Conservation (phyloP, 1,284 basidiomycete species). For the Ustilago lituana region DNA sequence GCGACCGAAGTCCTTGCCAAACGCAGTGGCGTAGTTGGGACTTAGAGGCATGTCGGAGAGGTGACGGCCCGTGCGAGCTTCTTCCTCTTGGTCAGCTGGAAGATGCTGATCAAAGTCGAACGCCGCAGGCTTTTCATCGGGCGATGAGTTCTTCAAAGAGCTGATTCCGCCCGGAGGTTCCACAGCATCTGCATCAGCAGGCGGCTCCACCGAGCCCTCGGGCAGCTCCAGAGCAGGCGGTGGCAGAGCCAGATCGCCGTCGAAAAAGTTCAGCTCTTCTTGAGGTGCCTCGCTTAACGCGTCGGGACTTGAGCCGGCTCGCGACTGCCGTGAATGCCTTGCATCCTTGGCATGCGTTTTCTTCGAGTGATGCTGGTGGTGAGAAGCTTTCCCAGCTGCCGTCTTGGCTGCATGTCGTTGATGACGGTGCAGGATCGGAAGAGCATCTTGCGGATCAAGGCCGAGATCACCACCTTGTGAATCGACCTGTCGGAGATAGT, state of each 20-base stretch:
- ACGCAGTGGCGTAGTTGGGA: constrained; percentile 43
- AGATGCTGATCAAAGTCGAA: constrained; percentile 23
- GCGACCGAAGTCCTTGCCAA: constrained; percentile 46
- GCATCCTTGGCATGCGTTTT: constrained; percentile 10
- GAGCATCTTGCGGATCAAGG: constrained; percentile 26
- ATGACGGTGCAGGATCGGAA: constrained; percentile 20
- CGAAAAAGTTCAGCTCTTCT: constrained; percentile 41
- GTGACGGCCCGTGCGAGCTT: constrained; percentile 55
- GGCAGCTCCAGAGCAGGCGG: constrained; percentile 58
- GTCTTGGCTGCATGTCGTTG: constrained; percentile 21
- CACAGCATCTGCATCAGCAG: background rate
- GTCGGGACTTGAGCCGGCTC: constrained; percentile 11
- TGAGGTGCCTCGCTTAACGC: constrained; percentile 15
- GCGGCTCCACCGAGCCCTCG: constrained; percentile 2
- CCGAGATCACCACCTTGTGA: constrained; percentile 60
- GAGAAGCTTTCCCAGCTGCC: constrained; percentile 8
- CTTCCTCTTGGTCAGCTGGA: constrained; percentile 49
- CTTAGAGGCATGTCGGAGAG: constrained; percentile 64
- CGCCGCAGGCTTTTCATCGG: background rate
- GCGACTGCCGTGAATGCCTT: background rate
- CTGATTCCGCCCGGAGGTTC: background rate
- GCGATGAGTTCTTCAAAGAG: constrained; percentile 6
- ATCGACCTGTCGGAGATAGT: constrained; percentile 59
- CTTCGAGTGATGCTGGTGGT: constrained; percentile 15
- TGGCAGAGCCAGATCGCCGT: constrained; percentile 58